Percentiles rank a stretch among this genome's conserved stretches.
Conservation (phyloP, 139 green algal genomes). For the Haematococcus lacustris region DNA sequence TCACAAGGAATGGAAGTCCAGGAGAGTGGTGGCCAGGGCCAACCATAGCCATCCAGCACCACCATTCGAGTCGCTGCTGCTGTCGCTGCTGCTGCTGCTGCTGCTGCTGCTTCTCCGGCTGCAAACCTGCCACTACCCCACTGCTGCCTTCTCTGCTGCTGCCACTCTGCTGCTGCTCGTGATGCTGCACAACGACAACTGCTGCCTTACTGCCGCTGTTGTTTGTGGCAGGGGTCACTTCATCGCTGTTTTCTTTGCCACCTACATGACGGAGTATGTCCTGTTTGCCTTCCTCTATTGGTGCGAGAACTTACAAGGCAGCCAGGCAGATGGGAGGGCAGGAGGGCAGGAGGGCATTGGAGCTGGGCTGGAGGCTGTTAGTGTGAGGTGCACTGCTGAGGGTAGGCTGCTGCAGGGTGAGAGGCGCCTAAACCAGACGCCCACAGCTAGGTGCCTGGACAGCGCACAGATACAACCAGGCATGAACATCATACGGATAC, state of each 20-base stretch:
- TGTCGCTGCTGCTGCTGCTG: no score
- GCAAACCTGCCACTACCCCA: no score
- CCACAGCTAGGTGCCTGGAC: neutral
- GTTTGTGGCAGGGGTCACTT: constrained; percentile 38
- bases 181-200: no score
- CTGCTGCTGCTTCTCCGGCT: no score
- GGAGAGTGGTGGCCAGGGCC: no score
- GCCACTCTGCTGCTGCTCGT: neutral
- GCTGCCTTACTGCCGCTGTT: no score
- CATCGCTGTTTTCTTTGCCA: constrained; percentile 21
- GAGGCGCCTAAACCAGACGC: neutral
- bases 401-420: neutral
- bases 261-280: constrained; percentile 10
- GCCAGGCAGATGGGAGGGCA: constrained; percentile 1
- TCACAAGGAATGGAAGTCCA: no score
- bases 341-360: neutral
- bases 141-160: no score
- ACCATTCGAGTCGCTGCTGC: no score
- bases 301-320: no score
- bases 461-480: neutral
- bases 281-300: constrained; percentile 13
- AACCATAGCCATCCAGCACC: no score
- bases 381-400: neutral
- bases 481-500: neutral
- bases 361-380: neutral